Percentiles rank a stretch among this genome's conserved stretches.
These are phyloP conservation scores for Logfia minima DNA, from an alignment of 129 eudicot species.

Conservation along the genomic window DNA sequence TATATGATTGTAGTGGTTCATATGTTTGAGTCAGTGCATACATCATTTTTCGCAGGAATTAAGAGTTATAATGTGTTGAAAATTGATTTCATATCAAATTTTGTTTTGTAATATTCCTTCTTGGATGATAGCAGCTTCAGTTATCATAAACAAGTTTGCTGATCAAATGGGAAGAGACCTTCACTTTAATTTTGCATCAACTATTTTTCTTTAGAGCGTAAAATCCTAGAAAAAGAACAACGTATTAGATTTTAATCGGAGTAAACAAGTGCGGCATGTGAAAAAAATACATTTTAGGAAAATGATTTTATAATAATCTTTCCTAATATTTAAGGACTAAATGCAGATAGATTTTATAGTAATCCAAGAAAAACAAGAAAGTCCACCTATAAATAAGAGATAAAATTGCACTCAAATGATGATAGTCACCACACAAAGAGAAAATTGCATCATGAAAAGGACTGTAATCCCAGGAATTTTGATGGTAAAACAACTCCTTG, in stretches of 20 bases:
- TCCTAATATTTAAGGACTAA: too few relatives aligned
- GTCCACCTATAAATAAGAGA: too few relatives aligned
- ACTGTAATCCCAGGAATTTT: background rate
- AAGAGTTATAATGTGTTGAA: conserved; percentile 17
- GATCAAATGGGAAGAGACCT: background rate
- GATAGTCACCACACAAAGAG: too few relatives aligned
- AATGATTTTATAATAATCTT: too few relatives aligned
- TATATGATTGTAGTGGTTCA: conserved; percentile 10
- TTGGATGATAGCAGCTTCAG: background rate
- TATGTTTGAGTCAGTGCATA: conserved; percentile 11
- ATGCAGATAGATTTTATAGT: too few relatives aligned
- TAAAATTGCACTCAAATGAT: too few relatives aligned
- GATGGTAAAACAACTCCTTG: background rate
- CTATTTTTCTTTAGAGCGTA: background rate
- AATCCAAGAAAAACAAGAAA: too few relatives aligned
- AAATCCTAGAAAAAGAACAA: background rate
- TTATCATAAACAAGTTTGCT: background rate
- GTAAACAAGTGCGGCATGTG: background rate
- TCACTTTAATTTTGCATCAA: background rate
- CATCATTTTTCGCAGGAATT: conserved; percentile 23
- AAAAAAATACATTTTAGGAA: background rate
- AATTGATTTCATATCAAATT: conserved; percentile 7
- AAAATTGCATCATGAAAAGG: too few relatives aligned
- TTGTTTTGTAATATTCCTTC: conserved; percentile 2
- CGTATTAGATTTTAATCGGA: background rate